A percentile compares a stretch with the other conserved stretches of the same genome.
phyloP scores from a whole-genome alignment of 169 alveolate genomes.

The Cryptosporidium xiaoi region DNA sequence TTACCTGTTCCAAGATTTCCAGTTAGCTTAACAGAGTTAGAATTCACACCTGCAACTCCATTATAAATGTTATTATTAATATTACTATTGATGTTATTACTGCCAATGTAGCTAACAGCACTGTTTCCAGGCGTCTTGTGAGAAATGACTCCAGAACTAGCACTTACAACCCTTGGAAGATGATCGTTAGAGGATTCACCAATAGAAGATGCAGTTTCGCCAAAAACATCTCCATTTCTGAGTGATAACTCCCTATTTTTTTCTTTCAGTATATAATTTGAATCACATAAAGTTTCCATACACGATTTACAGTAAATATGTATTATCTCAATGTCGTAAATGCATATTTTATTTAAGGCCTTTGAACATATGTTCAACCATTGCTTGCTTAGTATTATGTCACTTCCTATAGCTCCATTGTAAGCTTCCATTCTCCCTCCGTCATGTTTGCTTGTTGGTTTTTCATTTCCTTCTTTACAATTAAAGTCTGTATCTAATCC shows the following conservation, averaged over 20 bases:
- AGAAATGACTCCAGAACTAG: conserved; percentile 32
- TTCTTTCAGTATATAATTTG: conserved; percentile 6
- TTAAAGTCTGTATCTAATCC: too few species aligned
- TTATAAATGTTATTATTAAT: too few species aligned
- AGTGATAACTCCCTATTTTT: too few species aligned
- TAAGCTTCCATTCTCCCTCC: too few species aligned
- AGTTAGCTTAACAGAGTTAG: too few species aligned
- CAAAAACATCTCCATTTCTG: too few species aligned
- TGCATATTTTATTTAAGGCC: conserved; percentile 38
- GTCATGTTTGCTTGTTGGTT: too few species aligned
- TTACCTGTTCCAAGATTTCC: background rate
- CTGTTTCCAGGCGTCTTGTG: background rate
- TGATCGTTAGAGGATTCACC: background rate
- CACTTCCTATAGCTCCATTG: background rate
- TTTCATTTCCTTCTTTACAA: too few species aligned
- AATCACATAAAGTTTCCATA: conserved; percentile 24
- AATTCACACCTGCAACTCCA: too few species aligned
- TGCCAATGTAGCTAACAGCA: background rate
- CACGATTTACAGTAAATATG: conserved; percentile 44
- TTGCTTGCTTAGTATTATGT: conserved; percentile 14
- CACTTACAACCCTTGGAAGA: conserved; percentile 43
- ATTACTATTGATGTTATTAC: too few species aligned
- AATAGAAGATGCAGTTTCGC: too few species aligned
- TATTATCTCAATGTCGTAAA: conserved; percentile 32
- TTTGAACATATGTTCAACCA: conserved; percentile 54